A percentile compares a stretch with the other conserved stretches of the same genome.
Conservation (phyloP, 2,329 filamentous ascomycete genomes). For the Cercospora berteroae region DNA sequence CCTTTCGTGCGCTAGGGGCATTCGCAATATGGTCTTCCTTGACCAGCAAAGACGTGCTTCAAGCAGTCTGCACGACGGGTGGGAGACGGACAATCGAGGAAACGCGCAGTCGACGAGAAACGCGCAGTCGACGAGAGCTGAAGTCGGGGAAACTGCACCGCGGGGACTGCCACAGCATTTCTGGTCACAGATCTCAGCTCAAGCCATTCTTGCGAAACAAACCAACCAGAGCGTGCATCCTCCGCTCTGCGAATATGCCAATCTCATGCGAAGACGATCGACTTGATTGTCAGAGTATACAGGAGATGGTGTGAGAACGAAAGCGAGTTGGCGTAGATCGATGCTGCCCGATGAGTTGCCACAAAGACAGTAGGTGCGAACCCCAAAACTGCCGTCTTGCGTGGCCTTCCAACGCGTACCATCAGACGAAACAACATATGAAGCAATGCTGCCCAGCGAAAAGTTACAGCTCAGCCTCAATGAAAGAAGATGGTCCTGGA, state of each 20-base stretch:
- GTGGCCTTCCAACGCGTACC: neutral
- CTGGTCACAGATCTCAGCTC: neutral
- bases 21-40: neutral
- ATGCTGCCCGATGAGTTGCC: neutral
- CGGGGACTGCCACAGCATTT: neutral
- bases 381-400: neutral
- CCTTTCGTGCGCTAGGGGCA: neutral
- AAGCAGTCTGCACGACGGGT: neutral
- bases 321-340: neutral
- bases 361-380: neutral
- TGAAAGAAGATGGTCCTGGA: neutral
- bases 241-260: neutral
- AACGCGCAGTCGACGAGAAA: neutral
- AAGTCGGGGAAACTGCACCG: neutral
- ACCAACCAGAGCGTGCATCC: neutral
- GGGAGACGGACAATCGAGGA: neutral
- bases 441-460: neutral
- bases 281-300: neutral
- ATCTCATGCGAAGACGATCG: neutral
- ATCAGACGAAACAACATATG: neutral
- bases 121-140: neutral
- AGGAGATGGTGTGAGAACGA: neutral
- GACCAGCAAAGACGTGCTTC: neutral
- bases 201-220: neutral
- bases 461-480: slow-evolving; percentile 6